Evolutionary conservation across 169 alveolate species (phyloP), one percentile per base, ranked within the genome.

Genomic region (Prorocentrum cordatum): DNA sequence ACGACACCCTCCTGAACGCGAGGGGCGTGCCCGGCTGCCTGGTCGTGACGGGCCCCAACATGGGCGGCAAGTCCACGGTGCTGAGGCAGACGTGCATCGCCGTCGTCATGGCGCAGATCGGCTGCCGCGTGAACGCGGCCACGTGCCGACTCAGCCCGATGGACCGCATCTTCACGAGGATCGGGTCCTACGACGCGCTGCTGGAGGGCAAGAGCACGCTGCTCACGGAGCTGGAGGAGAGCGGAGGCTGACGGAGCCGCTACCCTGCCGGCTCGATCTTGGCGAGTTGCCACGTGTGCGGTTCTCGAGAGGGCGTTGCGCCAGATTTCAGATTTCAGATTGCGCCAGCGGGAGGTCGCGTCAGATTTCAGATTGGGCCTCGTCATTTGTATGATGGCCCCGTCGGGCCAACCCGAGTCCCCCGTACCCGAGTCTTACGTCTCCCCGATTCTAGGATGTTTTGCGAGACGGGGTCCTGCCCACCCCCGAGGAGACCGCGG

Each of bases 31-130:
- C 86, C 24, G 86, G 86, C 33, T 35, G n/a, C 24, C 58, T 96
- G 45, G 95, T 99, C 67, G 94, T 99, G 58, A 98, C 99, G 16
- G 99, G 99, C 0, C 99, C 99, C 33, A 99, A 99, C 92, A 99
- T 99, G 99, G 99, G 99, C 29, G 99, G 99, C 36, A 99, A 99
- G 93, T 96, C 99, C 38, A 99, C 99, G 0, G 92, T 98, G 24
- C 94, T 98, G 67, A 92, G 99, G 58, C 99, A 97, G 94, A 95
- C 97, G 9, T 97, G 99, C 47, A 93, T 97, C 22, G 95, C 98
- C 14, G 97, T 96, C 5, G 95, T 99, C 36, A 92, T 99, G 92
- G 99, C 99, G 33, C 99, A 99, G 93, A 93, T 97, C 14, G 99
- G 99, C 16, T 97, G 99, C 58, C 97, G 94, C 91, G 99, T 98